A percentile compares a stretch with the other conserved stretches of the same genome.
phyloP scores from a whole-genome alignment of 139 green algal species.

The Axilococcus clingmanii region DNA sequence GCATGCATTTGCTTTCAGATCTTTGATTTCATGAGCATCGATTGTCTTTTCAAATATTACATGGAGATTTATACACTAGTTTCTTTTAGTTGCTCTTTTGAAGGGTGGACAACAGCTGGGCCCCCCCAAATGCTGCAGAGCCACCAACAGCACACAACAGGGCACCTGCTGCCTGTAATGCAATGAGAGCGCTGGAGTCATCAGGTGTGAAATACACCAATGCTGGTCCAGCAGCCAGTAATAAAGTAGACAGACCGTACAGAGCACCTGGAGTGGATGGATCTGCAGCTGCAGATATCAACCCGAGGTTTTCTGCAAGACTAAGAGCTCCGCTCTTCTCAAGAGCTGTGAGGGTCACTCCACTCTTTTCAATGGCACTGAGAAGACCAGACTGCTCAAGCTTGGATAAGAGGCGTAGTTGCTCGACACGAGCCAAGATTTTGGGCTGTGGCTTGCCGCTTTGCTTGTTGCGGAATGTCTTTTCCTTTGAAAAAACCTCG shows the following conservation, averaged over 20 bases:
- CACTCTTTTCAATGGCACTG: constrained; percentile 41
- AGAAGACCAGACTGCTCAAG: constrained; percentile 53
- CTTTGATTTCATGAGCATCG: too few relatives aligned
- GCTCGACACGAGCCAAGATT: constrained; percentile 27
- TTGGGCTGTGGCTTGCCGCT: constrained; percentile 13
- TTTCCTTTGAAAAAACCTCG: constrained; percentile 29
- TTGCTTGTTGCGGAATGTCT: constrained; percentile 27
- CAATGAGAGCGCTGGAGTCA: constrained; percentile 24
- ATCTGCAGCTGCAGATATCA: constrained; percentile 41
- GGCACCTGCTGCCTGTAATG: constrained; percentile 27
- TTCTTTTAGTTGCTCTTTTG: constrained; percentile 51
- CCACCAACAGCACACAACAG: constrained; percentile 28
- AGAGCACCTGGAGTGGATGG: constrained; percentile 33
- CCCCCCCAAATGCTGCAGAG: constrained; percentile 39
- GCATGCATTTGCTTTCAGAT: too few relatives aligned
- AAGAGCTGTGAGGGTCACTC: constrained; percentile 59
- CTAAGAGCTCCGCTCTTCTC: constrained; percentile 58
- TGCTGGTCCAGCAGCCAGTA: constrained; percentile 33
- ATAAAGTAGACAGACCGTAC: constrained; percentile 22
- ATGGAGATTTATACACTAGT: too few relatives aligned
- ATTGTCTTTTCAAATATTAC: too few relatives aligned
- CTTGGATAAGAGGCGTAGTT: constrained; percentile 51
- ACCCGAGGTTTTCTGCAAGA: constrained; percentile 52
- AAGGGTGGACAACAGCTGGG: constrained; percentile 29
- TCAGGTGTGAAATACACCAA: constrained; percentile 44